Conservation (phyloP, 2,329 filamentous ascomycete species). For the Ilyonectria sp. region DNA sequence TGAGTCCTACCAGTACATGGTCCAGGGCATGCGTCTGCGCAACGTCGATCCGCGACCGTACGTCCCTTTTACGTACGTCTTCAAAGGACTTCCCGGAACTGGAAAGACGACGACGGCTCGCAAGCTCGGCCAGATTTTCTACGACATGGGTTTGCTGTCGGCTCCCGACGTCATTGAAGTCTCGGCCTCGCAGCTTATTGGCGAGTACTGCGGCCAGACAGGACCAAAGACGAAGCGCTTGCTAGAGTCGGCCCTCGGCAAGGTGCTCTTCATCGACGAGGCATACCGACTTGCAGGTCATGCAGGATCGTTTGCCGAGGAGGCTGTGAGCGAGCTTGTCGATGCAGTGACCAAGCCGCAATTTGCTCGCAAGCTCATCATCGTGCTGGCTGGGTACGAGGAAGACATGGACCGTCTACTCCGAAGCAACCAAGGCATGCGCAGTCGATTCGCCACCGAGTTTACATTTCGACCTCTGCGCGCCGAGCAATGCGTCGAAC, state of each 20-base stretch:
- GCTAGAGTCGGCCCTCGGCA: slow-evolving; percentile 75
- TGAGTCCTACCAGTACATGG: slow-evolving; percentile 69
- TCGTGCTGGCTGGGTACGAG: slow-evolving; percentile 79
- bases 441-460: slow-evolving; percentile 74
- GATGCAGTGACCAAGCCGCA: slow-evolving; percentile 67
- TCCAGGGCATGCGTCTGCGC: slow-evolving; percentile 64
- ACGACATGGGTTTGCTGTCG: slow-evolving; percentile 79
- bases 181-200: slow-evolving; percentile 78
- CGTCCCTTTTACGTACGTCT: slow-evolving; percentile 78
- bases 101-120: slow-evolving; percentile 80
- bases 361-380: slow-evolving; percentile 72
- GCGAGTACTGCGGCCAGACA: slow-evolving; percentile 78
- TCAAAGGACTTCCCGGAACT: slow-evolving; percentile 75
- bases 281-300: slow-evolving; percentile 72
- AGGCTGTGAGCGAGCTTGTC: slow-evolving; percentile 67
- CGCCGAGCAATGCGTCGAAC: slow-evolving; percentile 60
- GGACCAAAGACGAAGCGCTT: slow-evolving; percentile 74
- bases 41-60: slow-evolving; percentile 66
- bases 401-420: slow-evolving; percentile 76
- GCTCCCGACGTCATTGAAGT: slow-evolving; percentile 74
- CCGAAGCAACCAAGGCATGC: slow-evolving; percentile 72
- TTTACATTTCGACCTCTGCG: slow-evolving; percentile 68
- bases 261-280: slow-evolving; percentile 80
- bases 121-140: slow-evolving; percentile 81
- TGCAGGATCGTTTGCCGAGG: slow-evolving; percentile 69